phyloP scores from a whole-genome alignment of 345 rosid species.

The Cardamine resedifolia region DNA sequence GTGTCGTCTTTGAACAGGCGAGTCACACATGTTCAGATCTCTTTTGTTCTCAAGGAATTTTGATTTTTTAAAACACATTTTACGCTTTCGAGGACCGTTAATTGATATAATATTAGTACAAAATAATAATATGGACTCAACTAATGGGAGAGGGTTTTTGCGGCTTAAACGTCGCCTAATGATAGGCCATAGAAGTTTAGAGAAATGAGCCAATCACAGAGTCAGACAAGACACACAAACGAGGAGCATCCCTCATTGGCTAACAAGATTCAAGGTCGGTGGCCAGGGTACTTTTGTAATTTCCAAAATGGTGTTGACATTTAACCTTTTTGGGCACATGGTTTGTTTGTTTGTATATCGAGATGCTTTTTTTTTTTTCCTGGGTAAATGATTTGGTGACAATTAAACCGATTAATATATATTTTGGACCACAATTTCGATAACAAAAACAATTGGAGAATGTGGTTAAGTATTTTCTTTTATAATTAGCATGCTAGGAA shows the following conservation, averaged over 20 bases:
- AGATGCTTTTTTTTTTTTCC: slow-evolving; percentile 4
- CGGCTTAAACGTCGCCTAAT: slow-evolving; percentile 34
- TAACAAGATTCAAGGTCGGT: slow-evolving; percentile 34
- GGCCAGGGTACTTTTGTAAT: neutral
- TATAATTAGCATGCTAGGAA: slow-evolving; percentile 3
- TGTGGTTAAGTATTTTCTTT: neutral
- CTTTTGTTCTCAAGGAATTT: slow-evolving; percentile 20
- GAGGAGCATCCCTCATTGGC: slow-evolving; percentile 39
- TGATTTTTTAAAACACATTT: neutral
- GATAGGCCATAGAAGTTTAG: slow-evolving; percentile 24
- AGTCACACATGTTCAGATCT: slow-evolving; percentile 23
- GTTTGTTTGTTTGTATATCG: slow-evolving; percentile 28
- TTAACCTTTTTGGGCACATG: slow-evolving; percentile 40
- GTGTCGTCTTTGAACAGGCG: slow-evolving; percentile 34
- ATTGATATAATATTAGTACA: slow-evolving; percentile 18
- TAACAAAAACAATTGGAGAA: slow-evolving; percentile 3
- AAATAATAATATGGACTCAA: slow-evolving; percentile 21
- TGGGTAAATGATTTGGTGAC: slow-evolving; percentile 4
- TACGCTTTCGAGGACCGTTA: slow-evolving; percentile 34
- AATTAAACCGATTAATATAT: neutral
- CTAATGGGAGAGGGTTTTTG: slow-evolving; percentile 21
- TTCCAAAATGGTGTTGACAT: slow-evolving; percentile 23
- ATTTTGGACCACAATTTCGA: slow-evolving; percentile 7
- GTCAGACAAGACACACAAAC: slow-evolving; percentile 27
- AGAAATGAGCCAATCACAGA: slow-evolving; percentile 32